phyloP scores from a whole-genome alignment of 2,329 filamentous ascomycete genomes.

The Cladosporium sp. region DNA sequence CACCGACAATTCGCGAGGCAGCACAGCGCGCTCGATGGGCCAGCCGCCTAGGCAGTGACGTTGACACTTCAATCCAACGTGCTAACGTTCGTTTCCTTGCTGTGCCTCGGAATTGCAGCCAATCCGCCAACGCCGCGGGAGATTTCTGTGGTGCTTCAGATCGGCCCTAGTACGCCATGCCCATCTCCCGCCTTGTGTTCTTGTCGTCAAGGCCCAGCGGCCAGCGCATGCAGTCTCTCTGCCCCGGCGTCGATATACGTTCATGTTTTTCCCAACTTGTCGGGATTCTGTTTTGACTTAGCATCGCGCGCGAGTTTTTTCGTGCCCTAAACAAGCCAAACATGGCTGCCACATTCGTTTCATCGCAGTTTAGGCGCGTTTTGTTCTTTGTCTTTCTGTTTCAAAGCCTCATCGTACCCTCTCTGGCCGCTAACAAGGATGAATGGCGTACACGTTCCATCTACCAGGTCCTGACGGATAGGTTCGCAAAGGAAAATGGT shows the following conservation, averaged over 20 bases:
- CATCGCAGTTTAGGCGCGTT: conserved; percentile 1
- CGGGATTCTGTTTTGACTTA: neutral
- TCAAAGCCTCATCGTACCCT: conserved; percentile 6
- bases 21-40: neutral
- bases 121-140: conserved; percentile 6
- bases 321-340: neutral
- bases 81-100: neutral
- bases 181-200: conserved; percentile 4
- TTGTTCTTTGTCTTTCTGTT: conserved; percentile 1
- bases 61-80: conserved; percentile 1
- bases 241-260: conserved; percentile 1
- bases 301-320: conserved; percentile 1
- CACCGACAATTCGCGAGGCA: neutral
- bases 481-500: conserved; percentile 29
- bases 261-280: neutral
- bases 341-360: conserved; percentile 7
- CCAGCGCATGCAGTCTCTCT: neutral
- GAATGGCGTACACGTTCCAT: conserved; percentile 36
- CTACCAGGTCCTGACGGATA: conserved; percentile 38
- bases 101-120: neutral
- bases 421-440: conserved; percentile 26
- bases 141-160: conserved; percentile 6
- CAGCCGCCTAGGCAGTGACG: neutral
- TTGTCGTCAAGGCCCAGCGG: neutral
- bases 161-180: conserved; percentile 9